A percentile compares a stretch with the other conserved stretches of the same genome.
Conservation (phyloP, 1,284 basidiomycete genomes). For the Gymnopus androsaceus region DNA sequence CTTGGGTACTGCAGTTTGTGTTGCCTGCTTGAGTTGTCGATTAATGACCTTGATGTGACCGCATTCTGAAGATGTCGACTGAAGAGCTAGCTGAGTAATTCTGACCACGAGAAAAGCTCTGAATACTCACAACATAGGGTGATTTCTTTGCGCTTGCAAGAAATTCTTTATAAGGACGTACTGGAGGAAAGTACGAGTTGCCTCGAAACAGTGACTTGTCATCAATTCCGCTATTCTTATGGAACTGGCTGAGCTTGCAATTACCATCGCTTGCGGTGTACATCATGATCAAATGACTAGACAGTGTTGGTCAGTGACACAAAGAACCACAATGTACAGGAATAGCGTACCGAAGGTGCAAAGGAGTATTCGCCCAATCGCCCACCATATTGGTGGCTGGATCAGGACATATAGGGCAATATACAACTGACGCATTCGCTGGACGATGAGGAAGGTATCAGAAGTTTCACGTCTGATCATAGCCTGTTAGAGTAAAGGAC, state of each 20-base stretch:
- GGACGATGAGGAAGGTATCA: constrained; percentile 19
- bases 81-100: background rate
- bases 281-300: constrained; percentile 1
- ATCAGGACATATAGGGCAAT: constrained; percentile 24
- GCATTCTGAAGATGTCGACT: background rate
- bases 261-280: background rate
- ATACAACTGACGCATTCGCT: constrained; percentile 20
- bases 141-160: background rate
- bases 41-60: constrained; percentile 7
- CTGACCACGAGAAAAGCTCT: background rate
- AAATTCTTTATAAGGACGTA: background rate
- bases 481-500: too few relatives aligned
- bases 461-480: too few relatives aligned
- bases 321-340: background rate
- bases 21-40: background rate
- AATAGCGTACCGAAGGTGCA: background rate
- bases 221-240: background rate
- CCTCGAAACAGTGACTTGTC: background rate
- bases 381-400: constrained; percentile 23
- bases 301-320: background rate
- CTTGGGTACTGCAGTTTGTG: background rate
- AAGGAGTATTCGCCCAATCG: background rate
- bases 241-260: background rate
- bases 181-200: background rate
- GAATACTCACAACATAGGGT: background rate